These are phyloP conservation scores for Aspergillus calidoustus DNA, from an alignment of 2,329 filamentous ascomycete species.

Conservation along the genomic window DNA sequence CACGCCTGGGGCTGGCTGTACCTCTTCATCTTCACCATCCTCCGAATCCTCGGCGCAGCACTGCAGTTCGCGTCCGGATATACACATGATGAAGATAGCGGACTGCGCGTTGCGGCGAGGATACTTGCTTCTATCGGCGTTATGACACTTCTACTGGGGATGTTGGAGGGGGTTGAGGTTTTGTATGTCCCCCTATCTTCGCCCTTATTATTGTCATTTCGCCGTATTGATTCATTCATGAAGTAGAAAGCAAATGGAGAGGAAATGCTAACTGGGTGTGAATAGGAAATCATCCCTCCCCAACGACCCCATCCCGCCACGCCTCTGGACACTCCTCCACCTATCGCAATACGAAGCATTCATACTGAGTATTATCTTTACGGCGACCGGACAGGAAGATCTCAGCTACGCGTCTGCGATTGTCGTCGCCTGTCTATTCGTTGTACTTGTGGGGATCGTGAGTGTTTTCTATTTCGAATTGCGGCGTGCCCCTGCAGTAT, in stretches of 20 bases:
- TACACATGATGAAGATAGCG: background rate
- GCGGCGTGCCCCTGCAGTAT: too few species aligned
- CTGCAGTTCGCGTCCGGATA: background rate
- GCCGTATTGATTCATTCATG: too few species aligned
- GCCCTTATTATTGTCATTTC: too few species aligned
- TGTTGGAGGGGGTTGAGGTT: background rate
- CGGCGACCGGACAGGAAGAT: background rate
- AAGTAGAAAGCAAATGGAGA: background rate
- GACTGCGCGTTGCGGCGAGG: background rate
- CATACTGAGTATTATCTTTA: background rate
- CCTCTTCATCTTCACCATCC: background rate
- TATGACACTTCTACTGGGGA: background rate
- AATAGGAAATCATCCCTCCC: background rate
- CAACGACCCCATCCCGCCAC: background rate
- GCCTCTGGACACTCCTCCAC: background rate
- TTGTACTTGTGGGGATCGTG: background rate
- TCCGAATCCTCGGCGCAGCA: background rate
- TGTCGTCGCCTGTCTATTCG: background rate
- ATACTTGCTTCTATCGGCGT: background rate
- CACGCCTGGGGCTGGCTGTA: conserved; percentile 7
- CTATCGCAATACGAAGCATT: background rate
- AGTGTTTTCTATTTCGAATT: background rate
- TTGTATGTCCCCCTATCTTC: background rate
- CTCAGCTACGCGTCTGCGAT: background rate
- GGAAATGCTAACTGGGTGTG: background rate